These are phyloP conservation scores for Backusella tuberculispora DNA, from an alignment of 192 early-diverging fungal species.

Conservation along the genomic window DNA sequence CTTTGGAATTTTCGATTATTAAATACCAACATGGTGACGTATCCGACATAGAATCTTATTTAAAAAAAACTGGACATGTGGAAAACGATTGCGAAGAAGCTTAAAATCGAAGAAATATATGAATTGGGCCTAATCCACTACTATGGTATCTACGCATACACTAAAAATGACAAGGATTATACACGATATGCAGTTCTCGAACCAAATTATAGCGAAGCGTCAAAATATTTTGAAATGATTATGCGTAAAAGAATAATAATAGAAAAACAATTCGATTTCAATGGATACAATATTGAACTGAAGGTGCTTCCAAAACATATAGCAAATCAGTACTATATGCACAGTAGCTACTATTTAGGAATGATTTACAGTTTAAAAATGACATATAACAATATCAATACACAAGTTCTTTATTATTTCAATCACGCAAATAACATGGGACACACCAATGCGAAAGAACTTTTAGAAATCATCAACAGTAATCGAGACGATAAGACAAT, in stretches of 20 bases:
- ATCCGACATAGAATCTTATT: neutral
- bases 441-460: neutral
- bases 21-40: neutral
- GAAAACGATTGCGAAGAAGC: neutral
- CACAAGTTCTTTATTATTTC: neutral
- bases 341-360: neutral
- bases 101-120: neutral
- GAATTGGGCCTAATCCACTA: neutral
- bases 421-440: neutral
- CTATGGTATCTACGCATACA: neutral
- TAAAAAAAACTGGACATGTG: neutral
- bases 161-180: neutral
- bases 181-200: neutral
- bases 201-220: neutral
- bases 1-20: neutral
- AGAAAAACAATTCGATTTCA: neutral
- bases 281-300: neutral
- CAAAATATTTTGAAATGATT: neutral
- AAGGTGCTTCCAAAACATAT: neutral
- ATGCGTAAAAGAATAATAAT: neutral
- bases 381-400: neutral
- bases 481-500: neutral
- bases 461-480: neutral
- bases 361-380: neutral
- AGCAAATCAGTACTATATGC: neutral